Conservation (phyloP, 495 filamentous ascomycete genomes). For the Neurospora terricola region DNA sequence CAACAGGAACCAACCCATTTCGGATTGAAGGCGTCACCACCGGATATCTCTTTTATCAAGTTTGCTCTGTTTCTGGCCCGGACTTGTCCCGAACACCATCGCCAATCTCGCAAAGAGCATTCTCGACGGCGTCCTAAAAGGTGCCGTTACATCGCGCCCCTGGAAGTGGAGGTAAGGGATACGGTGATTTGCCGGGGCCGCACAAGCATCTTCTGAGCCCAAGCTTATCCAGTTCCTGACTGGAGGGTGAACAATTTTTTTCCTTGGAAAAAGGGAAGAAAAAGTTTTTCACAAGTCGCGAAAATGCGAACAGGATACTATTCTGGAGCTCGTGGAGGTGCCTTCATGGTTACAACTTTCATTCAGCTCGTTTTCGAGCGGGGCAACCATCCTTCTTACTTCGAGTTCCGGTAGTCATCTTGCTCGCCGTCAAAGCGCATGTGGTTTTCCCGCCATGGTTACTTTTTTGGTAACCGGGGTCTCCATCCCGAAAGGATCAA, state of each 20-base stretch:
- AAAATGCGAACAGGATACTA: background rate
- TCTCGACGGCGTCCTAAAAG: background rate
- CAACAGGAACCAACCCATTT: background rate
- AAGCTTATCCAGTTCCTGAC: background rate
- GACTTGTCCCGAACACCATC: conserved; percentile 1
- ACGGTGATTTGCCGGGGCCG: background rate
- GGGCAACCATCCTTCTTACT: background rate
- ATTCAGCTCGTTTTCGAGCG: background rate
- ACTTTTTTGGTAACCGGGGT: background rate
- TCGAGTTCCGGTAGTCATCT: background rate
- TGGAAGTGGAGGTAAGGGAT: background rate
- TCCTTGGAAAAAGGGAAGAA: background rate
- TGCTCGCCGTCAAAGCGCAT: background rate
- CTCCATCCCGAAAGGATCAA: background rate
- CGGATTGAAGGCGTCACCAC: background rate
- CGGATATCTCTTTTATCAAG: background rate
- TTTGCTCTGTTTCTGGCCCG: background rate
- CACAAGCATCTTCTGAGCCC: background rate
- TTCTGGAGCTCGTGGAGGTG: background rate
- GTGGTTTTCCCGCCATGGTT: background rate
- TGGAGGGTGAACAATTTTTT: background rate
- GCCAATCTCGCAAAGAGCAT: background rate
- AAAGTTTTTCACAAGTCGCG: background rate
- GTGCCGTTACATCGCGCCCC: background rate
- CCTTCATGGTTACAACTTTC: background rate